These are phyloP conservation scores for Aspergillus sclerotiicarbonarius DNA, from an alignment of 495 filamentous ascomycete species.

Conservation along the genomic window DNA sequence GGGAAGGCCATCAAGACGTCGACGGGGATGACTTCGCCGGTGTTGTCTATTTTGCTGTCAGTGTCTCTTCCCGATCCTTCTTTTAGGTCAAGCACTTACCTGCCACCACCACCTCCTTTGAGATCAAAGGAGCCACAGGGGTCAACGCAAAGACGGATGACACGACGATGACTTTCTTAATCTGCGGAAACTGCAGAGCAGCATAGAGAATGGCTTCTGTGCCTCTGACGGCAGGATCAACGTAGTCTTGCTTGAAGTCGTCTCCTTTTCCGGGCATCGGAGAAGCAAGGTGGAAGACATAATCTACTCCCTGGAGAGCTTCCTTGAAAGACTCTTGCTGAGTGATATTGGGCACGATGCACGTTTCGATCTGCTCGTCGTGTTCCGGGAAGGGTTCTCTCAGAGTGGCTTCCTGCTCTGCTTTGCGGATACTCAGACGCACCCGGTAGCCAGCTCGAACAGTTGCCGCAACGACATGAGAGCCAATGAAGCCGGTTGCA, in stretches of 20 bases:
- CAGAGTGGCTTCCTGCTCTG: constrained; percentile 22
- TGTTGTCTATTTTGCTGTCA: constrained; percentile 10
- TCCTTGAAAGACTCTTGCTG: constrained; percentile 42
- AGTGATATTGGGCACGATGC: constrained; percentile 48
- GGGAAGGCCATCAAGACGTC: background rate
- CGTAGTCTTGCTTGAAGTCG: constrained; percentile 15
- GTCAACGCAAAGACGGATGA: constrained; percentile 37
- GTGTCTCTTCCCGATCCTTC: background rate
- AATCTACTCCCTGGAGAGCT: constrained; percentile 44
- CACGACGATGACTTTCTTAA: constrained; percentile 43
- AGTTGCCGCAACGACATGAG: constrained; percentile 22
- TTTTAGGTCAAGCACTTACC: background rate
- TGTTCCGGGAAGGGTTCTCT: constrained; percentile 14
- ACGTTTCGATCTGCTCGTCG: constrained; percentile 28
- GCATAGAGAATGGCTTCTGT: constrained; percentile 39
- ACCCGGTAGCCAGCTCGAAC: constrained; percentile 25
- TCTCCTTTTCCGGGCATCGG: constrained; percentile 29
- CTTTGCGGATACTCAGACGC: constrained; percentile 23
- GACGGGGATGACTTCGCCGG: constrained; percentile 8
- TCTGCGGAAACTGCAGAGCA: constrained; percentile 26
- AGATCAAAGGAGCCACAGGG: constrained; percentile 6
- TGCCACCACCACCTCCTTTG: background rate
- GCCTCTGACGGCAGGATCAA: constrained; percentile 35
- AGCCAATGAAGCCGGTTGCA: constrained; percentile 39
- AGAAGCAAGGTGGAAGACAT: constrained; percentile 54